Conservation (phyloP, 2,329 filamentous ascomycete genomes). For the Ceratocystis alfenasii region DNA sequence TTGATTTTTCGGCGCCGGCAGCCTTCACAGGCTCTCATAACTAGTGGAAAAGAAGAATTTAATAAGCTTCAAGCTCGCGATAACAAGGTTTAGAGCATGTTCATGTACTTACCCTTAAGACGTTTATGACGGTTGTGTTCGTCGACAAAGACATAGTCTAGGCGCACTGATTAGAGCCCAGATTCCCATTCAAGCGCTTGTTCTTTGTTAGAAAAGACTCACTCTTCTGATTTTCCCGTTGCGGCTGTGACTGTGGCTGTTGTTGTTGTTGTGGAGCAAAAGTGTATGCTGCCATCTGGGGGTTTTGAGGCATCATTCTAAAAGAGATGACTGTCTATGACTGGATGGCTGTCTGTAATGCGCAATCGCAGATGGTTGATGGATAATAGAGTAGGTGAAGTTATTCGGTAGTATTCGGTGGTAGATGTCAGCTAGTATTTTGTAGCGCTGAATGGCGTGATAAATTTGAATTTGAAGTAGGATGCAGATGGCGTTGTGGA, state of each 20-base stretch:
- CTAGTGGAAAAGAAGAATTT: conserved; percentile 34
- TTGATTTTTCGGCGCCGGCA: conserved; percentile 94
- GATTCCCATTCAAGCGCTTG: not conserved
- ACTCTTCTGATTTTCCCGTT: conserved; percentile 22
- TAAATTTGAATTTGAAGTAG: no score
- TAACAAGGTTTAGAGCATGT: not conserved
- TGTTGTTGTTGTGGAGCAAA: conserved; percentile 53
- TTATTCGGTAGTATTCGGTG: not conserved
- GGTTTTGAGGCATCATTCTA: conserved; percentile 53
- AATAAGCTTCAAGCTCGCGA: not conserved
- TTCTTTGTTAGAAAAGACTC: conserved; percentile 4
- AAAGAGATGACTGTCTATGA: conserved; percentile 30
- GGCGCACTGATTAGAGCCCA: conserved; percentile 27
- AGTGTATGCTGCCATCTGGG: conserved; percentile 62
- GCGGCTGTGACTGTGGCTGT: conserved; percentile 30
- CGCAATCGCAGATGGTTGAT: not conserved
- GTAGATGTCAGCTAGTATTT: not conserved
- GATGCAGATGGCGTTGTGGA: no score
- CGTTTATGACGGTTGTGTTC: conserved; percentile 97
- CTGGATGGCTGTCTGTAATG: not conserved
- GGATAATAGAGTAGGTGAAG: not conserved
- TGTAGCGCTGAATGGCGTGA: not conserved
- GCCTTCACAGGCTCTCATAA: conserved; percentile 95
- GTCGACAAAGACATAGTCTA: conserved; percentile 98
- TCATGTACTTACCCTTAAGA: conserved; percentile 59